Base-by-base conservation (phyloP, 2,329 filamentous ascomycete species). In the Colletotrichum tamarilloi region DNA sequence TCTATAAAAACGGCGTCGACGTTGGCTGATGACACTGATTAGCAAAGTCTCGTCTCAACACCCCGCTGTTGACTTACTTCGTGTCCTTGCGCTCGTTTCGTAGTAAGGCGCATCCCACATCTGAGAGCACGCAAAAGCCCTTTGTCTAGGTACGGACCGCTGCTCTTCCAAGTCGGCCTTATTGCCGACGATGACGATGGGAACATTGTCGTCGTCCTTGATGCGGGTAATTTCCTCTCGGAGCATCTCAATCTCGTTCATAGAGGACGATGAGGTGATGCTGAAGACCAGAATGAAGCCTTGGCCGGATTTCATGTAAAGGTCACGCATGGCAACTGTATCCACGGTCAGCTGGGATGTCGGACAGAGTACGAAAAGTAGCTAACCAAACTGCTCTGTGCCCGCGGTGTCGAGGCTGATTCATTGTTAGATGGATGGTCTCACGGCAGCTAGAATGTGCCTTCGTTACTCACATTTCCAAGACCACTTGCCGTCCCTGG, bases 241-340 rank as follows among this genome's bases (percentile, higher is more conserved):
- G 55, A 98, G 88, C 77, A 94, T 92, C 77, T 91, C 89, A 35
- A 98, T 89, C 82, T 98, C 95, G 77, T 92, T 90, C 53, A 98
- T 87, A n/a, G 94, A 97, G 42, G 94, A 94, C 74, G 89, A 87
- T 74, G 94, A 97, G 22, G 94, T 96, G 80, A 97, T 97, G 83
- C 93, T 96, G 85, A 97, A 98, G 71, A 97, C 95, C 49, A 98
- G 89, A 68, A 98, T 89, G 81, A 98, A 98, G 0, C 95, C 95
- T 84, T 97, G 94, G 68, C 95, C 95, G 52, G 95, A 94, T 81
- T 97, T 97, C 94, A 98, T 97, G 86, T 97, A 97, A 58, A 96
- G 87, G 81, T 97, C 94, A 80, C 94, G 89, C 89, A 91, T 91
- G 69, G 89, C 89, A 77, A 91, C 87, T 91, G 74, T 26, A 68